Conservation (phyloP, 257 asterid species). For the Capsicum chinense region DNA sequence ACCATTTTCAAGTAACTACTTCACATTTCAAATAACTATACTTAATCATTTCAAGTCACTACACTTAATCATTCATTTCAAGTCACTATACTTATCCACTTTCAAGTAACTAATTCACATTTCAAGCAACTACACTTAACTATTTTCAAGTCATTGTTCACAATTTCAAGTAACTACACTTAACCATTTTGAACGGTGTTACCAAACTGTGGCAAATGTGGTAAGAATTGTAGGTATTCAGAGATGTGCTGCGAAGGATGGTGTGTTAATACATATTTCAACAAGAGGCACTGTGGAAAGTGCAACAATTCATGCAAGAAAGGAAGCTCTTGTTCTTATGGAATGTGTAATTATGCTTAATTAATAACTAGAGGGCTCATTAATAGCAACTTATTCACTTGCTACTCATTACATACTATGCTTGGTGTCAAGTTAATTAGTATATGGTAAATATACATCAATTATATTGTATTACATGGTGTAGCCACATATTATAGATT, state of each 20-base stretch:
- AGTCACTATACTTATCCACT: no score
- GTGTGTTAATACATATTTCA: slow-evolving; percentile 36
- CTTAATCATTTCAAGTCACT: no score
- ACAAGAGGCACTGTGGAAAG: slow-evolving; percentile 45
- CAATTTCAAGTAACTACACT: no score
- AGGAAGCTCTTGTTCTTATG: slow-evolving; percentile 38
- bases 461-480: not conserved
- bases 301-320: slow-evolving; percentile 41
- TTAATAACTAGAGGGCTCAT: no score
- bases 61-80: no score
- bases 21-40: no score
- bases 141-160: no score
- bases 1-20: no score
- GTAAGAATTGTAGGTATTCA: slow-evolving; percentile 32
- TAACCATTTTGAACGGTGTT: no score
- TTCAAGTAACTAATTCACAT: no score
- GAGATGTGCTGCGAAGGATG: slow-evolving; percentile 44
- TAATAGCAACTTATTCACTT: not conserved
- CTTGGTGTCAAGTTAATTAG: not conserved
- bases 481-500: not conserved
- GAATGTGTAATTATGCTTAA: slow-evolving; percentile 43
- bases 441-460: not conserved
- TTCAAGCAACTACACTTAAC: no score
- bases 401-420: not conserved
- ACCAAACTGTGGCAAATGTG: slow-evolving; percentile 36